These are phyloP conservation scores for Tieghemostelium lacteum DNA, from an alignment of 78 protist genomes.

Conservation along the genomic window DNA sequence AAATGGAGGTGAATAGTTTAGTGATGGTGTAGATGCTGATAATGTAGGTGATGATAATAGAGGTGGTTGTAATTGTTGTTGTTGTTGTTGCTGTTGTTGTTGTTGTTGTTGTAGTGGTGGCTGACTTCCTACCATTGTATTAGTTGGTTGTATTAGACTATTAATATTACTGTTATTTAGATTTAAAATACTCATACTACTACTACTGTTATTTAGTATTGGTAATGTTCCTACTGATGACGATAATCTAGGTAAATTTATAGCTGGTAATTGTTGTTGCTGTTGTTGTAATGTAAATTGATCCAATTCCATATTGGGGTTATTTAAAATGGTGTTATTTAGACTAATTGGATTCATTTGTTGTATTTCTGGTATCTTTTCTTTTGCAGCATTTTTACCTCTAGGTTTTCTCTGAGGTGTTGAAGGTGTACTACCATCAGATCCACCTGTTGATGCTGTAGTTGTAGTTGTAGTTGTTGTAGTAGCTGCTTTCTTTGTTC, in stretches of 20 bases:
- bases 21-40: slow-evolving; percentile 2
- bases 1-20: background rate
- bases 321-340: too few species aligned
- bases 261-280: slow-evolving; percentile 4
- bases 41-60: background rate
- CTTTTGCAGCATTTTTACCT: too few species aligned
- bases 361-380: background rate
- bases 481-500: background rate
- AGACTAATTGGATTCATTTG: too few species aligned
- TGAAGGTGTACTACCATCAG: background rate
- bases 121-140: background rate
- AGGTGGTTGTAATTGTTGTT: background rate
- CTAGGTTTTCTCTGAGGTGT: too few species aligned
- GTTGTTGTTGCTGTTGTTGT: slow-evolving; percentile 13
- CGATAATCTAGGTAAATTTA: slow-evolving; percentile 23
- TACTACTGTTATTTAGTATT: background rate
- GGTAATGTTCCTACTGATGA: slow-evolving; percentile 51
- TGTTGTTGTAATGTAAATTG: too few species aligned
- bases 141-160: background rate
- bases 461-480: slow-evolving; percentile 15
- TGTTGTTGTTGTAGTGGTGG: background rate
- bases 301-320: too few species aligned
- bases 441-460: background rate
- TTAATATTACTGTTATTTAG: background rate
- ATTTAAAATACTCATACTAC: background rate